Conservation (phyloP, 2,329 filamentous ascomycete species). For the Fusarium nygamai region DNA sequence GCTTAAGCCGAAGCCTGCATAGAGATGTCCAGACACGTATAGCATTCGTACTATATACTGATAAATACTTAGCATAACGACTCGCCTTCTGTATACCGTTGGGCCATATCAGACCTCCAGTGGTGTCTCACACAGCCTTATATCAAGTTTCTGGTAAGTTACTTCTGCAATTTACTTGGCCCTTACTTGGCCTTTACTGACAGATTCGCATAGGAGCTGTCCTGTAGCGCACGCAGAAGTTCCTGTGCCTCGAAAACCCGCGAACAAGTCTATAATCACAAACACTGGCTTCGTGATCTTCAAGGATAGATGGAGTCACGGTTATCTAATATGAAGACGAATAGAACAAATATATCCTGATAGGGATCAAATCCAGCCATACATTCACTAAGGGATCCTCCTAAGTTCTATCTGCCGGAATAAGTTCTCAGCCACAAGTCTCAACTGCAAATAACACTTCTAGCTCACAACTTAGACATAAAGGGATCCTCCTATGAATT, state of each 20-base stretch:
- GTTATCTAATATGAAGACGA: too few species aligned
- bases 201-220: not conserved
- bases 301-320: not conserved
- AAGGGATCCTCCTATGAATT: too few species aligned
- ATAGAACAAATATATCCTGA: too few species aligned
- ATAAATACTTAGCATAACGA: not conserved
- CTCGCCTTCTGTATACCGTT: not conserved
- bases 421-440: too few species aligned
- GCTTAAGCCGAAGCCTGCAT: not conserved
- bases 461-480: too few species aligned
- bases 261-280: not conserved
- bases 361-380: too few species aligned
- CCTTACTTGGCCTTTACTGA: not conserved
- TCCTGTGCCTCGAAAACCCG: not conserved
- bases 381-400: not conserved
- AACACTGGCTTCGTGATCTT: not conserved
- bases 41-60: too few species aligned
- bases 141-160: rapidly evolving
- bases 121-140: too few species aligned
- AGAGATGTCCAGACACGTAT: too few species aligned
- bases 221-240: not conserved
- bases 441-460: too few species aligned
- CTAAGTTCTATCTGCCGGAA: too few species aligned
- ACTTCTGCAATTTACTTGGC: too few species aligned
- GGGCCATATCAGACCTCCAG: not conserved